Conservation (phyloP, 164 flowering plant species). For the Nelumbo lutea region DNA sequence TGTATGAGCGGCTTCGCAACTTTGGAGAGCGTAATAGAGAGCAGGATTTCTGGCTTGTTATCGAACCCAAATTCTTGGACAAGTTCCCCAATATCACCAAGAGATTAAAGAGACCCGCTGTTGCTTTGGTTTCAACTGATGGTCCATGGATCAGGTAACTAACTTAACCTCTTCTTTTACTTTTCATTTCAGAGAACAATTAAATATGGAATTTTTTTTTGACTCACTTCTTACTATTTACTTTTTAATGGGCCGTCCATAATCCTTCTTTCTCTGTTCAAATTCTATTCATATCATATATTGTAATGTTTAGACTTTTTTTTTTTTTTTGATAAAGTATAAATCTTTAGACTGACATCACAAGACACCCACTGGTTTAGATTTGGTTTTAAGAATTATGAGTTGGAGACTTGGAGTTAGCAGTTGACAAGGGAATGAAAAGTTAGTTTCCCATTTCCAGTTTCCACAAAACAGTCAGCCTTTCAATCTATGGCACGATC, state of each 20-base stretch:
- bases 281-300: too few relatives aligned
- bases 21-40: slow-evolving; percentile 64
- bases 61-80: slow-evolving; percentile 92
- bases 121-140: slow-evolving; percentile 92
- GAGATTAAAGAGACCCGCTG: slow-evolving; percentile 84
- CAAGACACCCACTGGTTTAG: too few relatives aligned
- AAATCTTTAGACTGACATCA: too few relatives aligned
- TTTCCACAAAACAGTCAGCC: too few relatives aligned
- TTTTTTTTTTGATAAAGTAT: too few relatives aligned
- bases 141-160: slow-evolving; percentile 91
- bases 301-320: too few relatives aligned
- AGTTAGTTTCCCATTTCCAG: too few relatives aligned
- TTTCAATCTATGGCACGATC: too few relatives aligned
- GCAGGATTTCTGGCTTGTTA: slow-evolving; percentile 91
- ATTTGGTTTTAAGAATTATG: too few relatives aligned
- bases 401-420: too few relatives aligned
- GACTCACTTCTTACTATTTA: not conserved
- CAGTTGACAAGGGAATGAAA: too few relatives aligned
- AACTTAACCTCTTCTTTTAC: not conserved
- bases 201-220: not conserved
- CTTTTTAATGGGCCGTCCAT: not conserved
- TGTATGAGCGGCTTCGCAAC: slow-evolving; percentile 64
- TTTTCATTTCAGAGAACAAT: not conserved
- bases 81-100: slow-evolving; percentile 76
- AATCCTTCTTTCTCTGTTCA: too few relatives aligned